Conservation (phyloP, 225 moss, liverwort and hornwort genomes). For the Climacium dendroides region DNA sequence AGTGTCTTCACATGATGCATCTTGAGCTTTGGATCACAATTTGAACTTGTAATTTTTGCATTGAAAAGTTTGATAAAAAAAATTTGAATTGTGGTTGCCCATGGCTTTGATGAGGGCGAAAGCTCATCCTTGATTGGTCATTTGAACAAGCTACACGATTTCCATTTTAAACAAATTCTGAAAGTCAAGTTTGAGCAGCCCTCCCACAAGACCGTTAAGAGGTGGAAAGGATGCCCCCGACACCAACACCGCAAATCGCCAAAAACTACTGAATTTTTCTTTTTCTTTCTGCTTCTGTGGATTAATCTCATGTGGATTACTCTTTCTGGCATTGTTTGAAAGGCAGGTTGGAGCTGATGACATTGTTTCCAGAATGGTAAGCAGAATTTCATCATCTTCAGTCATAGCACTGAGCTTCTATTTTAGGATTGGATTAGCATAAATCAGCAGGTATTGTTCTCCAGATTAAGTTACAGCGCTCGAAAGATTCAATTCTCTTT, state of each 20-base stretch:
- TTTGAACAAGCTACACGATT: background rate
- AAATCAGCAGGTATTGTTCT: background rate
- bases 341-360: background rate
- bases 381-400: background rate
- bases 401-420: background rate
- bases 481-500: background rate
- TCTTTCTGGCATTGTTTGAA: background rate
- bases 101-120: accelerated
- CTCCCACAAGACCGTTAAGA: too few species aligned
- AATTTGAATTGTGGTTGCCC: background rate
- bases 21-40: background rate
- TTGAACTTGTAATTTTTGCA: background rate
- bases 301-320: background rate
- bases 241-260: background rate
- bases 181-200: background rate
- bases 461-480: background rate
- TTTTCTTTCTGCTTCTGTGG: background rate
- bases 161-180: background rate
- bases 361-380: background rate
- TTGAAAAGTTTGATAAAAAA: background rate
- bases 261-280: background rate
- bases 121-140: background rate
- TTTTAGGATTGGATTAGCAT: background rate
- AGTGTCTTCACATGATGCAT: background rate
- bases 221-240: background rate